Percentiles rank a stretch among this genome's conserved stretches.
These are phyloP conservation scores for Phytophthora quininea DNA, from an alignment of 352 stramenopile species.

Conservation along the genomic window DNA sequence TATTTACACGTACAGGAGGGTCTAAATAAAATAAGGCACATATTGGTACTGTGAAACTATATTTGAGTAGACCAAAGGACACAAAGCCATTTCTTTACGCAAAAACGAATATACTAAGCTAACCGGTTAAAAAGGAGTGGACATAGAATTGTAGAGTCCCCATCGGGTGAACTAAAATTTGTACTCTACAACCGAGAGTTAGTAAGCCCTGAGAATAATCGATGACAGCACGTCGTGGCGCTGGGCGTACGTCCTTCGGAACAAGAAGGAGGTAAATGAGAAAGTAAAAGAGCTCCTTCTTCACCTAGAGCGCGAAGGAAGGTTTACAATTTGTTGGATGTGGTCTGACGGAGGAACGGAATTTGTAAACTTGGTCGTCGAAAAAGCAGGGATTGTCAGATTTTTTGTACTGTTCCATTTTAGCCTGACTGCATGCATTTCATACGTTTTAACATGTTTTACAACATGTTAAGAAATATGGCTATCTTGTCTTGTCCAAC, in stretches of 20 bases:
- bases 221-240: slow-evolving; percentile 20
- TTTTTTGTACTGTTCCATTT: too few relatives aligned
- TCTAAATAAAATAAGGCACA: neutral
- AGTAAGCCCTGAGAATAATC: slow-evolving; percentile 13
- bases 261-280: slow-evolving; percentile 11
- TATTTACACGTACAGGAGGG: neutral
- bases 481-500: too few relatives aligned
- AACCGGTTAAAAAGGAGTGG: neutral
- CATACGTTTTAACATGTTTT: too few relatives aligned
- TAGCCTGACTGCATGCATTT: too few relatives aligned
- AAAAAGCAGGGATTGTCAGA: neutral
- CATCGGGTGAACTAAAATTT: neutral
- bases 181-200: neutral
- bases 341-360: slow-evolving; percentile 13
- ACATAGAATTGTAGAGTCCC: neutral
- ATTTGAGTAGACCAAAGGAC: neutral
- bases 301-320: slow-evolving; percentile 8
- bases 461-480: too few relatives aligned
- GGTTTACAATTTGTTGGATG: slow-evolving; percentile 11
- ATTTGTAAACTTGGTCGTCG: slow-evolving; percentile 18
- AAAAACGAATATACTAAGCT: neutral
- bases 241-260: slow-evolving; percentile 11
- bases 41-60: neutral
- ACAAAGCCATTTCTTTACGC: neutral
- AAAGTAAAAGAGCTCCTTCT: slow-evolving; percentile 9